Percentiles rank a stretch among this genome's conserved stretches.
phyloP scores from a whole-genome alignment of 179 eudicot species.

The Gypsophila paniculata region DNA sequence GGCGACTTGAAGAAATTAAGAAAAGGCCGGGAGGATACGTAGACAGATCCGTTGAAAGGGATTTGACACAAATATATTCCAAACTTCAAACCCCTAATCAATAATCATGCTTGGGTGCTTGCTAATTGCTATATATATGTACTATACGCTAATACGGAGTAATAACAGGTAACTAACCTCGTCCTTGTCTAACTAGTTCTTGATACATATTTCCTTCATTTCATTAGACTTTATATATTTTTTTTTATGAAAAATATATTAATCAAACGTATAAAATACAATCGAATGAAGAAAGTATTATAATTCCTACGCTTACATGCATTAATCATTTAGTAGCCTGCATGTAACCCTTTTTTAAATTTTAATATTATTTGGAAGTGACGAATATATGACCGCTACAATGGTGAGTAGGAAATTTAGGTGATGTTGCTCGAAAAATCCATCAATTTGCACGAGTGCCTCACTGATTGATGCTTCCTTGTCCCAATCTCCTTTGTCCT shows the following conservation, averaged over 20 bases:
- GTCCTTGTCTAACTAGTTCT: slow-evolving; percentile 12
- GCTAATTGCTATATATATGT: too few relatives aligned
- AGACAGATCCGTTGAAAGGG: slow-evolving; percentile 60
- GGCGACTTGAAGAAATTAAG: slow-evolving; percentile 55
- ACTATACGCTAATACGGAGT: too few relatives aligned
- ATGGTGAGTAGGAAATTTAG: neutral
- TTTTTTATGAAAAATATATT: too few relatives aligned
- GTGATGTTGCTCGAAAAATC: slow-evolving; percentile 18
- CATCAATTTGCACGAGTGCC: slow-evolving; percentile 36
- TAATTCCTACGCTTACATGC: neutral
- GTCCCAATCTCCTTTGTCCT: slow-evolving; percentile 25
- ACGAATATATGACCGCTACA: neutral
- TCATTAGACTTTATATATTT: too few relatives aligned
- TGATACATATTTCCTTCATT: too few relatives aligned
- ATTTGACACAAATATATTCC: slow-evolving; percentile 38
- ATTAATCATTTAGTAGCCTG: too few relatives aligned
- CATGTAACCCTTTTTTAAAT: neutral
- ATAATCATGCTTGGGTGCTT: too few relatives aligned
- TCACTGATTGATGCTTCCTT: slow-evolving; percentile 3
- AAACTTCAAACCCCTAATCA: slow-evolving; percentile 24
- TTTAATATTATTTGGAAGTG: neutral
- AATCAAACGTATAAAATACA: too few relatives aligned
- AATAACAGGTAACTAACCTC: too few relatives aligned
- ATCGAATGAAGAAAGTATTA: too few relatives aligned
- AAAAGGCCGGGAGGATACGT: slow-evolving; percentile 52